A percentile compares a stretch with the other conserved stretches of the same genome.
These are phyloP conservation scores for Monosporascus cannonballus DNA, from an alignment of 2,329 filamentous ascomycete species.

Conservation along the genomic window DNA sequence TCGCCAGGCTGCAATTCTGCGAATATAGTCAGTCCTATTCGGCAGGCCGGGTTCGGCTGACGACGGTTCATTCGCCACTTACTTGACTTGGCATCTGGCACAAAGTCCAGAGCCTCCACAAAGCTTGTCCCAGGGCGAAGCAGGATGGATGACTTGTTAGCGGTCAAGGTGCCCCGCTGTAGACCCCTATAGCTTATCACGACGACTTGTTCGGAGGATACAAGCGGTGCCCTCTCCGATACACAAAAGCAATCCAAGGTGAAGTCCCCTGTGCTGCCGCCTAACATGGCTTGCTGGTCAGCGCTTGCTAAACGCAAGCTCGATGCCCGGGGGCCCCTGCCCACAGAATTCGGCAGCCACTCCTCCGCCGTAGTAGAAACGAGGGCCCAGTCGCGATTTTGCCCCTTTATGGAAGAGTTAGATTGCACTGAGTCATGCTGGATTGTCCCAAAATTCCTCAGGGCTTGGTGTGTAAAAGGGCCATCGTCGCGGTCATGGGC, in stretches of 20 bases:
- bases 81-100: slow-evolving; percentile 3
- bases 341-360: too few species aligned
- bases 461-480: too few species aligned
- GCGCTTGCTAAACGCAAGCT: too few species aligned
- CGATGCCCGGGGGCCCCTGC: too few species aligned
- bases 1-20: slow-evolving; percentile 4
- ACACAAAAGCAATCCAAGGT: background rate
- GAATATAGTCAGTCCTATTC: background rate
- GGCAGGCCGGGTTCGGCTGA: too few species aligned
- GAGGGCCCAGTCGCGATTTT: too few species aligned
- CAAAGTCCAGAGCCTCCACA: slow-evolving; percentile 5
- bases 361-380: too few species aligned
- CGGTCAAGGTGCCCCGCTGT: slow-evolving; percentile 3
- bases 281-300: too few species aligned
- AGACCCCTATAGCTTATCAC: slow-evolving; percentile 3
- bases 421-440: too few species aligned
- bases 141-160: slow-evolving; percentile 1
- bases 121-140: slow-evolving; percentile 2
- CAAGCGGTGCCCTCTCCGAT: background rate
- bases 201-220: background rate
- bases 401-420: too few species aligned
- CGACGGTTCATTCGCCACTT: background rate
- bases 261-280: slow-evolving; percentile 3
- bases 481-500: too few species aligned
- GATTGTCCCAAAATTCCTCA: too few species aligned